A percentile compares a stretch with the other conserved stretches of the same genome.
phyloP scores from a whole-genome alignment of 2,329 filamentous ascomycete genomes.

The Apiospora hydei region DNA sequence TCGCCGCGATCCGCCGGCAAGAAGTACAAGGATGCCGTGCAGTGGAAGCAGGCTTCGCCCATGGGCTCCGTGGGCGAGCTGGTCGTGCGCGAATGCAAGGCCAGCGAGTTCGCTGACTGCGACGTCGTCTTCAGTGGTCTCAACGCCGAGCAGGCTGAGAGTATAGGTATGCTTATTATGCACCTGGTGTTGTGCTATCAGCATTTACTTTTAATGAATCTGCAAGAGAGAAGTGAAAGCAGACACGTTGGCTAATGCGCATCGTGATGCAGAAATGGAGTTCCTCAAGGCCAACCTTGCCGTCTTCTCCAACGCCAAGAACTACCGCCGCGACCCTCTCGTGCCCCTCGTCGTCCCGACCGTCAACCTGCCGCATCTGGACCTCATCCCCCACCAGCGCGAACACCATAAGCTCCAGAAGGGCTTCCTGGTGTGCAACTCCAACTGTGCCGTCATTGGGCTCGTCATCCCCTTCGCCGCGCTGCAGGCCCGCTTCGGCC shows the following conservation, averaged over 20 bases:
- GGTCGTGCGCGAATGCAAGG: constrained; percentile 83
- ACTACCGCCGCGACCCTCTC: constrained; percentile 88
- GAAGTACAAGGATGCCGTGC: constrained; percentile 91
- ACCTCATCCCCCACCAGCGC: constrained; percentile 88
- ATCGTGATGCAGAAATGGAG: constrained; percentile 73
- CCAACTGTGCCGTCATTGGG: constrained; percentile 96
- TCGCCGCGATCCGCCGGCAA: constrained; percentile 90
- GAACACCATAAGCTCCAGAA: constrained; percentile 74
- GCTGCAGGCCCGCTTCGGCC: constrained; percentile 84
- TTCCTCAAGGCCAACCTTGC: constrained; percentile 88
- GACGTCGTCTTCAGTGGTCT: constrained; percentile 93
- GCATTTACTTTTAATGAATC: neutral
- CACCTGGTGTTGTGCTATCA: neutral
- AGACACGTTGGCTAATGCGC: constrained; percentile 25
- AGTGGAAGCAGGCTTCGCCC: constrained; percentile 90
- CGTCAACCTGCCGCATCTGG: constrained; percentile 88
- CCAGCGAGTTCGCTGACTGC: constrained; percentile 85
- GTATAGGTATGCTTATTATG: constrained; percentile 71
- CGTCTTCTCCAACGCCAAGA: constrained; percentile 98
- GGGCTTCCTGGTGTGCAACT: constrained; percentile 97
- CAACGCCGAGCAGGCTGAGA: constrained; percentile 90
- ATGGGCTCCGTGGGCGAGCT: constrained; percentile 84
- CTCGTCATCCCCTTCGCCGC: constrained; percentile 95
- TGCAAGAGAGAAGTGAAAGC: neutral
- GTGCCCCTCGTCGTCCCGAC: constrained; percentile 95